Conservation (phyloP, 1,139 yeast species). For the Hyphopichia khmerensis region DNA sequence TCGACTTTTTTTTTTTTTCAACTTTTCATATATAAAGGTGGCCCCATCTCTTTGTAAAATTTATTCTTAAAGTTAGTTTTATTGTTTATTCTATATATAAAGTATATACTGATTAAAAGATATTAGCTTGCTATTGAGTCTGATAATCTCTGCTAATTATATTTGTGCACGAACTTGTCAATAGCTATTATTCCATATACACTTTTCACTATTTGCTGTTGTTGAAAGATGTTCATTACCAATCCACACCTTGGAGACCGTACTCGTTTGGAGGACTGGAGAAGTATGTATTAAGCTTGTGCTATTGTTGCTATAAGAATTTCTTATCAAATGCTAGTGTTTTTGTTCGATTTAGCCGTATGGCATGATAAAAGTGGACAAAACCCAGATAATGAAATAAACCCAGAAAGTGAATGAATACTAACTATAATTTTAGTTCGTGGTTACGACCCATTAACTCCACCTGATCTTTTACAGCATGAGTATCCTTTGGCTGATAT, state of each 20-base stretch:
- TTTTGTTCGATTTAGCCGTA: background rate
- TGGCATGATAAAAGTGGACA: too few relatives aligned
- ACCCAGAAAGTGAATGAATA: too few relatives aligned
- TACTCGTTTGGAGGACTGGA: constrained; percentile 83
- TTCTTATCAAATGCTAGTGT: background rate
- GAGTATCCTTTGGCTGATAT: constrained; percentile 69
- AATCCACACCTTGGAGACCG: constrained; percentile 85
- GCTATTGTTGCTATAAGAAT: too few relatives aligned
- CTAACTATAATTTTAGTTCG: constrained; percentile 25
- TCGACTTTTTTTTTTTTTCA: background rate
- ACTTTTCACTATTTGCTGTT: too few relatives aligned
- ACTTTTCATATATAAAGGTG: background rate
- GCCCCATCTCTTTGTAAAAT: background rate
- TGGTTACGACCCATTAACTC: constrained; percentile 87
- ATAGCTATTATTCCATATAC: too few relatives aligned
- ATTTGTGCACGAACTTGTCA: background rate
- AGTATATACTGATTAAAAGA: too few relatives aligned
- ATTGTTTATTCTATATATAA: too few relatives aligned
- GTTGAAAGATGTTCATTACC: constrained; percentile 77
- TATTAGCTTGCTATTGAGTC: too few relatives aligned
- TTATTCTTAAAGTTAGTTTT: background rate
- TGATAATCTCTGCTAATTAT: too few relatives aligned
- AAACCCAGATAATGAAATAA: too few relatives aligned
- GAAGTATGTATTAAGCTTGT: constrained; percentile 58
- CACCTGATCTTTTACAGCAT: constrained; percentile 81